Percentiles rank a stretch among this genome's conserved stretches.
phyloP scores from a whole-genome alignment of 2,329 filamentous ascomycete genomes.

The Aspergillus fructus region DNA sequence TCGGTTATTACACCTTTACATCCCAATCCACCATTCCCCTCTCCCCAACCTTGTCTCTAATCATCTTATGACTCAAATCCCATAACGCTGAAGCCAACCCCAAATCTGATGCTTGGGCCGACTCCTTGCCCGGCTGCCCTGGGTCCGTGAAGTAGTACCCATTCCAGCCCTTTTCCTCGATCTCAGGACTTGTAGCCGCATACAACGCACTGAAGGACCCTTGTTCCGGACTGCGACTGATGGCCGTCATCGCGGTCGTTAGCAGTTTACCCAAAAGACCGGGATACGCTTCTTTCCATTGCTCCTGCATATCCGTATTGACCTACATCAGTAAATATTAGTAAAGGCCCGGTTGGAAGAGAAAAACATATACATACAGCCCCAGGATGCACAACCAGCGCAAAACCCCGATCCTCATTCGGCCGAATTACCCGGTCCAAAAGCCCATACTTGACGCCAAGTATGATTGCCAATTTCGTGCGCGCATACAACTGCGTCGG shows the following conservation, averaged over 20 bases:
- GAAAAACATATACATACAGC: not conserved
- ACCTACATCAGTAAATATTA: conserved; percentile 29
- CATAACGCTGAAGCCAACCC: conserved; percentile 41
- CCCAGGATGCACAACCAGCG: conserved; percentile 46
- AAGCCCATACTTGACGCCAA: conserved; percentile 45
- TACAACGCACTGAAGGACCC: conserved; percentile 47
- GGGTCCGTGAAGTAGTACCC: conserved; percentile 46
- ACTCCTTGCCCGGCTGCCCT: conserved; percentile 40
- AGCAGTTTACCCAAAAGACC: conserved; percentile 42
- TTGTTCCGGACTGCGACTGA: conserved; percentile 42
- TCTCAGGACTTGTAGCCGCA: conserved; percentile 42
- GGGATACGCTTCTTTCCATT: conserved; percentile 49
- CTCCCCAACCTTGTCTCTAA: conserved; percentile 43
- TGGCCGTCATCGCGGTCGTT: conserved; percentile 33
- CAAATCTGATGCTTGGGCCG: conserved; percentile 39
- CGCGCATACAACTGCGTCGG: conserved; percentile 41
- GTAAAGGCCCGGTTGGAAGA: not conserved
- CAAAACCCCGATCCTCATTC: conserved; percentile 43
- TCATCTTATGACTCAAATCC: conserved; percentile 40
- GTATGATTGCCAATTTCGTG: conserved; percentile 46
- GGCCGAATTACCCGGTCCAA: conserved; percentile 43
- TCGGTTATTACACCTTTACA: not conserved
- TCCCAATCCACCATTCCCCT: conserved; percentile 40
- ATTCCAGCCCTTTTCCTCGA: conserved; percentile 46
- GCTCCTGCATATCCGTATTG: conserved; percentile 47